These are phyloP conservation scores for Gonapodya sp. DNA, from an alignment of 192 early-diverging fungal genomes.

Conservation along the genomic window DNA sequence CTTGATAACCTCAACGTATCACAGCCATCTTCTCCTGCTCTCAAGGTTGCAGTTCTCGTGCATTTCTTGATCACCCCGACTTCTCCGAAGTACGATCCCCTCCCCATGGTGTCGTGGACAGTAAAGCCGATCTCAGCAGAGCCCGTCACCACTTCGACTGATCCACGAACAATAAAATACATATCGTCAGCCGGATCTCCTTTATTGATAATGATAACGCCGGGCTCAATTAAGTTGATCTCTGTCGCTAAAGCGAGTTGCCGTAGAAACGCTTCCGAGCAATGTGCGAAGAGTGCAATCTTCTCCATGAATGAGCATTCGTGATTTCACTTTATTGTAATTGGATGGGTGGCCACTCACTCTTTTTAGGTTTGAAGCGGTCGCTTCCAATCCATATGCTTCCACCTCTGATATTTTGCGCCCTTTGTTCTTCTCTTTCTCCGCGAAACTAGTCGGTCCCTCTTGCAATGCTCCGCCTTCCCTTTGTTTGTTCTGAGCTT, in stretches of 20 bases:
- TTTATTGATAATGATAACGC: slow-evolving; percentile 33
- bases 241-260: slow-evolving; percentile 30
- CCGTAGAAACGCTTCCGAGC: slow-evolving; percentile 31
- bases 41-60: slow-evolving; percentile 32
- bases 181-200: slow-evolving; percentile 37
- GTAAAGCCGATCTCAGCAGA: slow-evolving; percentile 28
- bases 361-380: slow-evolving; percentile 25
- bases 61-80: slow-evolving; percentile 34
- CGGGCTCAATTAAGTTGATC: slow-evolving; percentile 17
- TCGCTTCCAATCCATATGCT: slow-evolving; percentile 34
- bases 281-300: slow-evolving; percentile 35
- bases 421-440: slow-evolving; percentile 11
- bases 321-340: not conserved
- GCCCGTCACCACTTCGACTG: slow-evolving; percentile 31
- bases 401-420: slow-evolving; percentile 7
- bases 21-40: slow-evolving; percentile 23
- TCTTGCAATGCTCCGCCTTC: not conserved
- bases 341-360: too few species aligned
- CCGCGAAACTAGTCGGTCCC: not conserved
- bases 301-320: slow-evolving; percentile 6
- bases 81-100: slow-evolving; percentile 49
- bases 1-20: slow-evolving; percentile 30
- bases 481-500: not conserved
- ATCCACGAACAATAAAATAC: slow-evolving; percentile 40
- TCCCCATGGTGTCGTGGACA: slow-evolving; percentile 34